Conservation (phyloP, 805 yeast genomes). For the Danielozyma ontarioensis region DNA sequence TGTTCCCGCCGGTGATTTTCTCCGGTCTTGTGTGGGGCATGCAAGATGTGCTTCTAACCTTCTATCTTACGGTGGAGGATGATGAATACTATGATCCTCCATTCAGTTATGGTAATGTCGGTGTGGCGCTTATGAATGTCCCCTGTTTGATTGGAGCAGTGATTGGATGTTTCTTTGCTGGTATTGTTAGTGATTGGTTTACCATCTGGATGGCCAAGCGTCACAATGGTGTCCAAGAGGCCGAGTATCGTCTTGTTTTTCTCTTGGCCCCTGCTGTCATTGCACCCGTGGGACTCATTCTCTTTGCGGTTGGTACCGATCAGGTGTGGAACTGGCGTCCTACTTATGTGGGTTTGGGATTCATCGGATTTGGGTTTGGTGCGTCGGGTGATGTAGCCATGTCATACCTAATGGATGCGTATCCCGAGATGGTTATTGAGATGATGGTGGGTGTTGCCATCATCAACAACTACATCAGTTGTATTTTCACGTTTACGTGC, state of each 20-base stretch:
- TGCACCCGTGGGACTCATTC: constrained; percentile 56
- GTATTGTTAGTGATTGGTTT: constrained; percentile 53
- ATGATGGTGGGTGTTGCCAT: constrained; percentile 67
- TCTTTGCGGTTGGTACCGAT: constrained; percentile 65
- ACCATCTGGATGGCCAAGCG: constrained; percentile 57
- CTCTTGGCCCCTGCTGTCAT: constrained; percentile 50
- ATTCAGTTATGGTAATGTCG: constrained; percentile 58
- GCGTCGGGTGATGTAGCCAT: constrained; percentile 68
- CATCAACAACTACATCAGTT: constrained; percentile 60
- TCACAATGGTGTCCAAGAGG: constrained; percentile 58
- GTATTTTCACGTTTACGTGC: constrained; percentile 63
- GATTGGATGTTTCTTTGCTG: constrained; percentile 63
- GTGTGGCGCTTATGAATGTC: constrained; percentile 71
- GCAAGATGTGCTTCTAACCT: constrained; percentile 72
- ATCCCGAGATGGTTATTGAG: constrained; percentile 65
- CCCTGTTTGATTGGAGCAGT: constrained; percentile 65
- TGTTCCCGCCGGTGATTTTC: constrained; percentile 59
- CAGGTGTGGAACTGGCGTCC: constrained; percentile 48
- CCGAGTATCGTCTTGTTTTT: constrained; percentile 60
- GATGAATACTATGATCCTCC: constrained; percentile 62
- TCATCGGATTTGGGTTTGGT: constrained; percentile 67
- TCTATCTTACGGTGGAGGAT: constrained; percentile 71
- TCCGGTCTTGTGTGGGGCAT: constrained; percentile 78
- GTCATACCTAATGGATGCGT: constrained; percentile 62
- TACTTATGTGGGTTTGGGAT: constrained; percentile 56